Base-by-base conservation (phyloP, 1,284 basidiomycete genomes). In the Amylostereum areolatum region DNA sequence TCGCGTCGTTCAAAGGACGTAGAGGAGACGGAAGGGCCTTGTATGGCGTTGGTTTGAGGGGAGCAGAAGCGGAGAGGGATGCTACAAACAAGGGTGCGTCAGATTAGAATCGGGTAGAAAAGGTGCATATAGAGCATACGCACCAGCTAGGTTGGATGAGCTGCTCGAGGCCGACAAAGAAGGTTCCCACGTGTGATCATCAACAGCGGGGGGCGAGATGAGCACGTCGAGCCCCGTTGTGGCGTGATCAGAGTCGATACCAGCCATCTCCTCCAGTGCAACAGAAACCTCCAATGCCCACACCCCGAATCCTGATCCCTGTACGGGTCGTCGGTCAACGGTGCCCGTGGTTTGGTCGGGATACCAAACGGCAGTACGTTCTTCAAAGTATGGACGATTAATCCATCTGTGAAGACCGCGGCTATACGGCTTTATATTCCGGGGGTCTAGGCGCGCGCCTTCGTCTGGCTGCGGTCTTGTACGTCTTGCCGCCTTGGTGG, bases 281-380 rank as follows among this genome's bases (percentile, higher is more conserved):
- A 80, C 76, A 9, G 86, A 85, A 56, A 79, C 84, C 57, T 89
- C 87, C 43, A 90, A 70, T 39, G 81, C 81, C 46, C 84, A 81
- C 39, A 90, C 83, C n/a, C 81, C 85, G 25, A 78, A 66, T 4
- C 70, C 61, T 51, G 50, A 73, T 62, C 58, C 80, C 69, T 72
- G 58, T 39, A 87, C 70, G 29, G 64, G 69, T 29, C 65, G 66
- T 46, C 64, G 56, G 33, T 63, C 55, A 45, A 80, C 55, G 29
- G 65, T 56, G 44, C 63, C 60, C 35, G 60, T 40, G 30, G 60
- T 66, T 41, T 73, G 69, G 30, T 66, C 64, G 24, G 70, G 68
- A 10, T 73, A 61, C 70, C 80, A 85, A 3, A 85, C 68, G 25
- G 68, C 64, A 55, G 75, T 67, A 27, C 86, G 73, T 50, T 89